Evolutionary conservation across 805 yeast genomes (phyloP), one percentile per base, ranked within the genome.

Genomic region (Metschnikowia lunata): DNA sequence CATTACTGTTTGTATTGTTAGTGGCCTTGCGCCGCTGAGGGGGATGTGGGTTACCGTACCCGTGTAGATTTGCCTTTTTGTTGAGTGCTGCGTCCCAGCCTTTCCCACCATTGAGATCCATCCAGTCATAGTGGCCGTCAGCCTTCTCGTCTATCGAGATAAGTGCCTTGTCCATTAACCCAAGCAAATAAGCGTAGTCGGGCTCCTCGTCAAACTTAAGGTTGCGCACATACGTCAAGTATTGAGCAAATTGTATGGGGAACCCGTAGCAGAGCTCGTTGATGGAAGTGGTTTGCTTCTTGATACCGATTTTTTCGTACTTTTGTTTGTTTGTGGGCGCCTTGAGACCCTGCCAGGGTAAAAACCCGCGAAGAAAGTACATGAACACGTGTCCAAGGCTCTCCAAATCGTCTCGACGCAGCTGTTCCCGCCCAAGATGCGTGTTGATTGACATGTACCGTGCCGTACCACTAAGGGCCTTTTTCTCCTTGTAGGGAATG

Each of bases 261-360:
- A 83, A 80, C 8, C 95, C 96, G 52, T 82, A 83, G 57, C 97
- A 86, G 48, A 93, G 74, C 54, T 88, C 97, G 55, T 77, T 78
- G 49, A 90, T 85, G 39, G 86, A 83, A 1, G 99, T 91, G 2
- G 88, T 76, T 68, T 90, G 88, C 64, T 93, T 93, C 72, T 89
- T 91, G 62, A 90, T 95, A 48, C 99, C 98, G 64, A 93, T 93
- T 64, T 89, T 90, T 65, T 93, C 98, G 67, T 93, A 93, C 69
- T 93, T 93, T 59, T 88, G 97, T 69, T 93, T 91, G 74, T 93
- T 93, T 34, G 96, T 90, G 53, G 97, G 97, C 7, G 99, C 99
- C 66, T 93, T 91, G 55, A 93, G 75, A 26, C 99, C 99, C 72
- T 93, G 99, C 99, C 99, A 93, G 50, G 99, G 99, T 59, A 93